A percentile compares a stretch with the other conserved stretches of the same genome.
phyloP scores from a whole-genome alignment of 2,329 filamentous ascomycete species.

The Fusarium newnesense region DNA sequence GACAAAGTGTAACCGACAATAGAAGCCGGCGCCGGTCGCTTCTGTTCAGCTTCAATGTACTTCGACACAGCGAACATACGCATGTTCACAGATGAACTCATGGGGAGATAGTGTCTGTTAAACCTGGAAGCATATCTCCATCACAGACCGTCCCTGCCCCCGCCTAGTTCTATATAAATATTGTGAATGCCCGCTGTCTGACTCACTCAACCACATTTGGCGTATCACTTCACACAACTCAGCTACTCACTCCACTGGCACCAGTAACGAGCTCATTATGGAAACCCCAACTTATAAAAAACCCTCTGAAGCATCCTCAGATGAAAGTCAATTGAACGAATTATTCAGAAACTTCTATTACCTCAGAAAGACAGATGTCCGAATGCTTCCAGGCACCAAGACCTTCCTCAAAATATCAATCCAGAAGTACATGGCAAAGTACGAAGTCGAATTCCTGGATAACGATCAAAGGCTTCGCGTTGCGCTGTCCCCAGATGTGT shows the following conservation, averaged over 20 bases:
- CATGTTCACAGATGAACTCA: not conserved
- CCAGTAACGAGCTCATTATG: not conserved
- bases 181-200: not conserved
- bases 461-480: not conserved
- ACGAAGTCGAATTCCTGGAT: not conserved
- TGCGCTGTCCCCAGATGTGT: not conserved
- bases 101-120: rapidly evolving
- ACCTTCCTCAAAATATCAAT: rapidly evolving
- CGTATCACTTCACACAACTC: not conserved
- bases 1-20: not conserved
- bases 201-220: not conserved
- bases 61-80: not conserved
- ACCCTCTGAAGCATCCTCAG: not conserved
- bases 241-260: not conserved
- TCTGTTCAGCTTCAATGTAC: not conserved
- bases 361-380: not conserved
- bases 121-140: rapidly evolving
- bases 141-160: rapidly evolving
- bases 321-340: not conserved
- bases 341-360: not conserved
- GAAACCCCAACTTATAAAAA: not conserved
- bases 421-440: not conserved
- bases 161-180: not conserved
- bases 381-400: not conserved
- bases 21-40: rapidly evolving